Percentiles rank a stretch among this genome's conserved stretches.
These are phyloP conservation scores for Ophiosphaerella korrae DNA, from an alignment of 2,329 filamentous ascomycete species.

Conservation along the genomic window DNA sequence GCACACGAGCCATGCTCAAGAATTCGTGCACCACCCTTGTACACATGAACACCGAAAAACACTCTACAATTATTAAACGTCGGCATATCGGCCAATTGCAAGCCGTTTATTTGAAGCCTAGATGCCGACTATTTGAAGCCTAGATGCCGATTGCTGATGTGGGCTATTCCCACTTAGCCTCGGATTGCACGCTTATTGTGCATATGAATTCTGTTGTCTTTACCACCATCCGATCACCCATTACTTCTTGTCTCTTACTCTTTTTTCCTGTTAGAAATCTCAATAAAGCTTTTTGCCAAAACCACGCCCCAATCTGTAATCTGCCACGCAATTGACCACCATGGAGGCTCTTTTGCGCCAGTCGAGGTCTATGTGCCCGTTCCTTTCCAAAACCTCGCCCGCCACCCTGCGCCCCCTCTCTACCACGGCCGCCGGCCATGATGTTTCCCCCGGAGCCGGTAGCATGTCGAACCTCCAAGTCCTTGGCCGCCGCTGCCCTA, in stretches of 20 bases:
- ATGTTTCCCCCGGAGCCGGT: conserved; percentile 78
- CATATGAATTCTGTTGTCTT: conserved; percentile 30
- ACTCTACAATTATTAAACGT: conserved; percentile 24
- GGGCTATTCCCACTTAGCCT: conserved; percentile 7
- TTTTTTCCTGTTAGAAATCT: background rate
- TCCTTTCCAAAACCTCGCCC: conserved; percentile 92
- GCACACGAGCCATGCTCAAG: no score
- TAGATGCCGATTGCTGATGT: conserved; percentile 28
- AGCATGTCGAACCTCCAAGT: conserved; percentile 97
- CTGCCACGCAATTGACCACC: conserved; percentile 25
- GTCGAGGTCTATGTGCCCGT: conserved; percentile 96
- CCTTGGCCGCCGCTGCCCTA: conserved; percentile 90
- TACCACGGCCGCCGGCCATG: conserved; percentile 68
- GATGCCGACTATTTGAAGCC: no score
- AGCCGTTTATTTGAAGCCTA: conserved; percentile 19
- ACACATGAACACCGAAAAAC: conserved; percentile 18
- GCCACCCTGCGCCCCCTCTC: conserved; percentile 89
- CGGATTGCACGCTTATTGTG: conserved; percentile 20
- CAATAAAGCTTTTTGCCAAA: background rate
- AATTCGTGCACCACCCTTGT: no score
- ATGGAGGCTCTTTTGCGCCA: conserved; percentile 97
- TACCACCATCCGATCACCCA: conserved; percentile 11
- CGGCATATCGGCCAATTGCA: conserved; percentile 32
- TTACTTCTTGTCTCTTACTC: background rate
- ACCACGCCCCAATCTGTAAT: background rate